Percentiles rank a stretch among this genome's conserved stretches.
phyloP scores from a whole-genome alignment of 352 stramenopile species.

The Peronosclerospora sorghi region DNA sequence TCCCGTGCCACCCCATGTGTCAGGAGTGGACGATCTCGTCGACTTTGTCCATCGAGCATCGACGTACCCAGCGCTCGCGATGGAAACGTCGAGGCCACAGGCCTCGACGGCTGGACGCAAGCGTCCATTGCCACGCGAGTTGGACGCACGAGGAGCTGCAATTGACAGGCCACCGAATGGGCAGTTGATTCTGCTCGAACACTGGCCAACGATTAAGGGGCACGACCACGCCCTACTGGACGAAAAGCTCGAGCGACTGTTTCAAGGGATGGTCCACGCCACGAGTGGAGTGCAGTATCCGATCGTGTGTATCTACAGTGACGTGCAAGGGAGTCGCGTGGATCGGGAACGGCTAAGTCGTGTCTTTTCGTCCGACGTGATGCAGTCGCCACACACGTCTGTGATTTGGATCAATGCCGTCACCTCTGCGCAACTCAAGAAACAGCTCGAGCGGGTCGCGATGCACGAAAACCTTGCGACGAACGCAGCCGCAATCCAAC shows the following conservation, averaged over 20 bases:
- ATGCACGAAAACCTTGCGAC: conserved; percentile 23
- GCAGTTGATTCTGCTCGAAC: conserved; percentile 66
- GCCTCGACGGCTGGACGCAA: conserved; percentile 8
- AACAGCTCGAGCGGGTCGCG: conserved; percentile 35
- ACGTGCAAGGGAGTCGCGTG: conserved; percentile 67
- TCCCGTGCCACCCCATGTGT: too few relatives aligned
- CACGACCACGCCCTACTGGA: conserved; percentile 30
- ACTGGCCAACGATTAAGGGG: conserved; percentile 50
- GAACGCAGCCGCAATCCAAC: conserved; percentile 24
- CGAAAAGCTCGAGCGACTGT: conserved; percentile 45
- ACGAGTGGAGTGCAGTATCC: conserved; percentile 28
- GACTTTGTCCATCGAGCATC: conserved; percentile 68
- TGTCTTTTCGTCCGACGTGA: conserved; percentile 56
- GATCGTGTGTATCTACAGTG: conserved; percentile 75
- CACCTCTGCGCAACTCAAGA: conserved; percentile 67
- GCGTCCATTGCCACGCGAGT: conserved; percentile 9
- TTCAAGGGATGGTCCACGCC: conserved; percentile 40
- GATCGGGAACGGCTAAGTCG: conserved; percentile 45
- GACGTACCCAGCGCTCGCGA: conserved; percentile 48
- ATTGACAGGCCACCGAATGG: conserved; percentile 2
- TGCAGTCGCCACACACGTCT: conserved; percentile 50
- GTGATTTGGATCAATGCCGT: conserved; percentile 77
- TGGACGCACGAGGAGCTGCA: not conserved
- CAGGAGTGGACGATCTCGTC: conserved; percentile 56
- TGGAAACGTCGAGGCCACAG: conserved; percentile 21